Conservation (phyloP, 2,329 filamentous ascomycete genomes). For the Dactylellina cionopaga region DNA sequence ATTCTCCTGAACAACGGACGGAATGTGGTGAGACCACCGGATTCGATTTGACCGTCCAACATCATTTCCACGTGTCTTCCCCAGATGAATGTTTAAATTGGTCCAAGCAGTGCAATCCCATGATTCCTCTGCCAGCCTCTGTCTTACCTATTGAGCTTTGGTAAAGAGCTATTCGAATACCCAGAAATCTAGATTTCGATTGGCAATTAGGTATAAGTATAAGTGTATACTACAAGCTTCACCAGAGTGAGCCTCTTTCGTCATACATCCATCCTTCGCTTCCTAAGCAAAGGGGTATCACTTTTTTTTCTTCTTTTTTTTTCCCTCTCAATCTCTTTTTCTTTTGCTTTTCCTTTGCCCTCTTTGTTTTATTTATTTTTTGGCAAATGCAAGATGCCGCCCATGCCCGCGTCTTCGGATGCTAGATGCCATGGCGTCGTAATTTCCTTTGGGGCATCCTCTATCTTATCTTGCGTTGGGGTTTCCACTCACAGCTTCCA, state of each 20-base stretch:
- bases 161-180: neutral
- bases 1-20: slow-evolving; percentile 38
- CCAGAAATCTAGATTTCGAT: neutral
- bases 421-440: slow-evolving; percentile 30
- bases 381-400: slow-evolving; percentile 39
- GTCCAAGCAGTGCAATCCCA: neutral
- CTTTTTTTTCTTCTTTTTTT: no score
- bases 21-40: slow-evolving; percentile 29
- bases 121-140: neutral
- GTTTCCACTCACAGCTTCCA: neutral
- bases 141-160: neutral
- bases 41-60: slow-evolving; percentile 31
- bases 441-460: slow-evolving; percentile 24
- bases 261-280: slow-evolving; percentile 1
- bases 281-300: slow-evolving; percentile 22
- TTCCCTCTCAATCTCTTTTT: no score
- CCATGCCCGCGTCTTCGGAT: slow-evolving; percentile 38
- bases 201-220: neutral
- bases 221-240: no score
- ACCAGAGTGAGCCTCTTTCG: slow-evolving; percentile 21
- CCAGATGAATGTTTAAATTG: neutral
- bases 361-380: no score
- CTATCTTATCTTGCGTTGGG: slow-evolving; percentile 18
- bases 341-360: no score
- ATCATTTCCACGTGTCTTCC: slow-evolving; percentile 36